These are phyloP conservation scores for Schwanniomyces pseudopolymorphus DNA, from an alignment of 805 yeast genomes.

Conservation along the genomic window DNA sequence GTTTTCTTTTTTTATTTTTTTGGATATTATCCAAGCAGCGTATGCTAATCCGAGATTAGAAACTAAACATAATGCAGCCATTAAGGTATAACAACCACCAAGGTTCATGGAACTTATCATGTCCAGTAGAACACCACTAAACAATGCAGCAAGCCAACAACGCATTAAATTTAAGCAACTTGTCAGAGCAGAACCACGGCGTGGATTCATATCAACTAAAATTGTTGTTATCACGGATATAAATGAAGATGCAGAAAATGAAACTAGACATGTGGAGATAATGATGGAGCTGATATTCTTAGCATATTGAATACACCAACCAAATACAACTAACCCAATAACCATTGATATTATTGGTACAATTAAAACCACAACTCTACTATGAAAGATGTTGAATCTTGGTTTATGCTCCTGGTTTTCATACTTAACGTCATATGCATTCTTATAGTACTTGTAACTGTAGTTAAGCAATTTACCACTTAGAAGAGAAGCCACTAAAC, in stretches of 20 bases:
- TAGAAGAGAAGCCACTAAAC: conserved; percentile 57
- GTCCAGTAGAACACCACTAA: conserved; percentile 62
- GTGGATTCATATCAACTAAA: conserved; percentile 74
- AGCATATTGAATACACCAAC: conserved; percentile 65
- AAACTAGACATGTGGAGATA: conserved; percentile 55
- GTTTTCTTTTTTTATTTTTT: not conserved
- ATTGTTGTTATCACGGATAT: conserved; percentile 62
- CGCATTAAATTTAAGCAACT: conserved; percentile 71
- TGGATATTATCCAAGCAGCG: not conserved
- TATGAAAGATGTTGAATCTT: conserved; percentile 53
- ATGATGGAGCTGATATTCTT: conserved; percentile 55
- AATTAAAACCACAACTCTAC: conserved; percentile 48
- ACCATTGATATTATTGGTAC: conserved; percentile 39
- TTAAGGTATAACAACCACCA: conserved; percentile 79
- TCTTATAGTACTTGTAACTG: conserved; percentile 39
- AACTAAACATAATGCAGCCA: conserved; percentile 47
- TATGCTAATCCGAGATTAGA: conserved; percentile 9
- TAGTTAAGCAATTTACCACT: conserved; percentile 59
- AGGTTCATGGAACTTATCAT: conserved; percentile 58
- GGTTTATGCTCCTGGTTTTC: conserved; percentile 21
- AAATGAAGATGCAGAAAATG: conserved; percentile 59
- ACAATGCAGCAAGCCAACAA: conserved; percentile 70
- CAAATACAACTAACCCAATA: conserved; percentile 42
- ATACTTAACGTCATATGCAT: conserved; percentile 24
- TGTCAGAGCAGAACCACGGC: conserved; percentile 68